phyloP scores from a whole-genome alignment of 1,284 basidiomycete species.

The Kalmanozyma brasiliensis region DNA sequence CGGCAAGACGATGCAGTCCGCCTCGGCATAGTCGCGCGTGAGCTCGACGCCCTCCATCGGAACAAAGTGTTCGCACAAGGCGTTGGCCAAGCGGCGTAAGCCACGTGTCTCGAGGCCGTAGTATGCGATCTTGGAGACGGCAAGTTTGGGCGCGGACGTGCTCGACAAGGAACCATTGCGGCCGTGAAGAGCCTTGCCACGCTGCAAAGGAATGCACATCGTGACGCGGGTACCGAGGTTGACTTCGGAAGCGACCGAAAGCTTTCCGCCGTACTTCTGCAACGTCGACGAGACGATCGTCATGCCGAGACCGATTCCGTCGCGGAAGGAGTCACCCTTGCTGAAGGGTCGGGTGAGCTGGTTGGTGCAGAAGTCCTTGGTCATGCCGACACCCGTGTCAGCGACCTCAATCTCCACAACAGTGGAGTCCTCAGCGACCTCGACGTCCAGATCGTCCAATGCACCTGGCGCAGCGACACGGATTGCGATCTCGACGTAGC shows the following conservation, averaged over 20 bases:
- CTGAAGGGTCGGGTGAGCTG: conserved; percentile 49
- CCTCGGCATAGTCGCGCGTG: conserved; percentile 25
- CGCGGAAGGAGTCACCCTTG: conserved; percentile 53
- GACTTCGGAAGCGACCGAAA: conserved; percentile 46
- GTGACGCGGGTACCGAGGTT: conserved; percentile 50
- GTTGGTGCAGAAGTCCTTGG: conserved; percentile 40
- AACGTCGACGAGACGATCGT: conserved; percentile 53
- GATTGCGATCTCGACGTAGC: conserved; percentile 43
- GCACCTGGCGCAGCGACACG: conserved; percentile 19
- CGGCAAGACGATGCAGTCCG: conserved; percentile 40
- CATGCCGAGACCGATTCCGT: conserved; percentile 56
- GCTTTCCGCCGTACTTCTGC: conserved; percentile 45
- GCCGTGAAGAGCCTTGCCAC: conserved; percentile 4
- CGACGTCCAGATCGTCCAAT: conserved; percentile 18
- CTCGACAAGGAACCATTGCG: conserved; percentile 10
- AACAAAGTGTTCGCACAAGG: conserved; percentile 36
- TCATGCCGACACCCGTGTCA: conserved; percentile 49
- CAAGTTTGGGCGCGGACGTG: conserved; percentile 4
- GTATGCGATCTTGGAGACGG: conserved; percentile 31
- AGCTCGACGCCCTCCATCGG: conserved; percentile 26
- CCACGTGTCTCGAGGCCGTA: conserved; percentile 35
- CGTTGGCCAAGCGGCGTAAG: conserved; percentile 30
- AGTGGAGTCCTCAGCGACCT: conserved; percentile 10
- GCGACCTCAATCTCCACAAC: conserved; percentile 42
- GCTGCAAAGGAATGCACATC: conserved; percentile 39